A percentile compares a stretch with the other conserved stretches of the same genome.
Evolutionary conservation across 805 yeast species (phyloP).

Genomic region (Candida dendrica): DNA sequence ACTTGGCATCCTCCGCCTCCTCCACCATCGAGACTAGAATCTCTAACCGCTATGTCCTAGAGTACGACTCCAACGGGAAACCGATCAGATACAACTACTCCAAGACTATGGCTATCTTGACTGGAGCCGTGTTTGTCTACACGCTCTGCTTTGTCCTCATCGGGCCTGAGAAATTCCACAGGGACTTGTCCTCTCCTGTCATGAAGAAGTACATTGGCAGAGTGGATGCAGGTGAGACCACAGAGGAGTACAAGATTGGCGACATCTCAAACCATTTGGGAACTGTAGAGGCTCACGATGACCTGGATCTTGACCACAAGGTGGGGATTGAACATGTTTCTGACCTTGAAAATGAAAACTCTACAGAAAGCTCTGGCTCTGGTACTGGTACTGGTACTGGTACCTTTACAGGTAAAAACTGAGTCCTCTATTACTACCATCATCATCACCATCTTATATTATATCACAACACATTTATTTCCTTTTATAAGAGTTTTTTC

Average conservation of each 20-base stretch:
- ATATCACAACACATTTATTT: too few relatives aligned
- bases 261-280: neutral
- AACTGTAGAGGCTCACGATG: neutral
- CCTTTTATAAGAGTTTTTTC: too few relatives aligned
- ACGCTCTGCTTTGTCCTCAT: conserved; percentile 37
- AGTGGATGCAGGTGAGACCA: conserved; percentile 10
- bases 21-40: conserved; percentile 61
- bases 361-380: neutral
- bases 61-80: conserved; percentile 22
- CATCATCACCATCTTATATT: too few relatives aligned
- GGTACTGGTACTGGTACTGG: too few relatives aligned
- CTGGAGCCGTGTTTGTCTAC: conserved; percentile 58
- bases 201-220: conserved; percentile 23
- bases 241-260: conserved; percentile 1
- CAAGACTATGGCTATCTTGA: conserved; percentile 62
- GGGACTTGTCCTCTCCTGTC: conserved; percentile 25
- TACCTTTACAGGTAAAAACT: too few relatives aligned
- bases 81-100: conserved; percentile 41
- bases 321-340: neutral
- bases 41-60: conserved; percentile 57
- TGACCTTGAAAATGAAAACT: neutral
- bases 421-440: too few relatives aligned
- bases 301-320: neutral
- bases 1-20: conserved; percentile 64
- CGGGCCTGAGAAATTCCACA: conserved; percentile 51